Percentiles rank a stretch among this genome's conserved stretches.
phyloP scores from a whole-genome alignment of 179 eudicot species.

The Patellifolia procumbens region DNA sequence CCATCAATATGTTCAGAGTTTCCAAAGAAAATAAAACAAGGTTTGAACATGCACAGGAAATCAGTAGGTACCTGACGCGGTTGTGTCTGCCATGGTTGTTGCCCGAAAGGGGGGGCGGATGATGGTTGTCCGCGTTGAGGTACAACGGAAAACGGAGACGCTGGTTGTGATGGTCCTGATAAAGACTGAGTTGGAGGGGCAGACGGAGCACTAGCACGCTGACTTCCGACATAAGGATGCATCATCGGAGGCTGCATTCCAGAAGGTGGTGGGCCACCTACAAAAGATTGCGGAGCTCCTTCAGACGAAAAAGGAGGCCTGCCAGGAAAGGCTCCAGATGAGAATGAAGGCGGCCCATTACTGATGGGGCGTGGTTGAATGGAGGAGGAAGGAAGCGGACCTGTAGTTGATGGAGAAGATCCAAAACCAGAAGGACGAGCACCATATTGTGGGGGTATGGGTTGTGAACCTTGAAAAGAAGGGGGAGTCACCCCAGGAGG shows the following conservation, averaged over 20 bases:
- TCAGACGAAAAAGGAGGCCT: slow-evolving; percentile 56
- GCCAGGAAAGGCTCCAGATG: slow-evolving; percentile 47
- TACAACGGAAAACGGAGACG: slow-evolving; percentile 39
- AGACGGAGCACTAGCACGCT: slow-evolving; percentile 38
- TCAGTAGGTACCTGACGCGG: slow-evolving; percentile 53
- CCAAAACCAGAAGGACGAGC: slow-evolving; percentile 57
- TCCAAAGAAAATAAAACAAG: background rate
- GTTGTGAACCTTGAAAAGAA: slow-evolving; percentile 42
- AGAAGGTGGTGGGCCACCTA: slow-evolving; percentile 45
- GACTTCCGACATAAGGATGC: slow-evolving; percentile 42
- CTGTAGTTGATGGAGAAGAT: slow-evolving; percentile 49
- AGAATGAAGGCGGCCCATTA: slow-evolving; percentile 68
- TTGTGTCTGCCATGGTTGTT: slow-evolving; percentile 72
- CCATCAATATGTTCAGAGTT: background rate
- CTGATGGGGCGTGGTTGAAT: slow-evolving; percentile 40
- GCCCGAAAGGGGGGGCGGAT: slow-evolving; percentile 54
- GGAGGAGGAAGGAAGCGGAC: slow-evolving; percentile 39
- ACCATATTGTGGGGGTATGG: slow-evolving; percentile 31
- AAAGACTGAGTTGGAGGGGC: slow-evolving; percentile 39
- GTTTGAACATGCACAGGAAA: background rate
- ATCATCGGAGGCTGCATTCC: slow-evolving; percentile 36
- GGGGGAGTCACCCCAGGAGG: slow-evolving; percentile 31
- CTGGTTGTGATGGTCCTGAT: slow-evolving; percentile 49
- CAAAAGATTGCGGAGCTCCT: slow-evolving; percentile 39
- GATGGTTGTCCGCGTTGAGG: slow-evolving; percentile 47